Conservation (phyloP, 1,284 basidiomycete genomes). For the Leccinum variabile region DNA sequence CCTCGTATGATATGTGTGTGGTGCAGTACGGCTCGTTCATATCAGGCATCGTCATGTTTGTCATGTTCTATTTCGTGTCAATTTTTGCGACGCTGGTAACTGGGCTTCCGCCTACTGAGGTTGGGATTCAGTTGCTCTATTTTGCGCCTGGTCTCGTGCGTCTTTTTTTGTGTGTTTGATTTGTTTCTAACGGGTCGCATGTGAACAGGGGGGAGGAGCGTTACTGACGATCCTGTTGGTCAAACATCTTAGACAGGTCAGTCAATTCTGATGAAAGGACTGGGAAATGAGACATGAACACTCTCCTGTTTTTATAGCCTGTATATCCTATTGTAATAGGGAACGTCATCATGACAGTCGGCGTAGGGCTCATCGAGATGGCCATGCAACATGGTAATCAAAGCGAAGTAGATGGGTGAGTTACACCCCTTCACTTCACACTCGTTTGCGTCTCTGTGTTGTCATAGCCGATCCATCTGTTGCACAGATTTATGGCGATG, state of each 20-base stretch:
- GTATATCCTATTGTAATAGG: conserved; percentile 44
- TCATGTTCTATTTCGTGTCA: conserved; percentile 54
- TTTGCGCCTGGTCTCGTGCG: conserved; percentile 49
- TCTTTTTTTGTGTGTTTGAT: not conserved
- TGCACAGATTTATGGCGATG: conserved; percentile 46
- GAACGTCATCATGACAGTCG: conserved; percentile 37
- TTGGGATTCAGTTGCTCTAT: conserved; percentile 48
- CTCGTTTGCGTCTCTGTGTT: not conserved
- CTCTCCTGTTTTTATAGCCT: conserved; percentile 33
- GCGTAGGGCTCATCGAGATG: conserved; percentile 44
- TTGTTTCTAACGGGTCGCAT: not conserved
- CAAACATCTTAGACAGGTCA: conserved; percentile 28
- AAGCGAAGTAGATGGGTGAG: conserved; percentile 40
- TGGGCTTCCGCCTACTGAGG: conserved; percentile 37
- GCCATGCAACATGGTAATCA: conserved; percentile 41
- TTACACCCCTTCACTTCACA: not conserved
- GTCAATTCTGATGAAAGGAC: not conserved
- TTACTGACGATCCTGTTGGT: conserved; percentile 27
- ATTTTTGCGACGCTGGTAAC: conserved; percentile 49
- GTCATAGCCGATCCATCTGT: not conserved
- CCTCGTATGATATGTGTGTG: conserved; percentile 40
- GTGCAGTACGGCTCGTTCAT: conserved; percentile 41
- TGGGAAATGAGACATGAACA: conserved; percentile 15
- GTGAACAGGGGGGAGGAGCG: conserved; percentile 22
- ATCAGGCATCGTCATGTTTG: conserved; percentile 50